Evolutionary conservation across 768 basidiomycete species (phyloP).

Genomic region (Boletus fagicola): DNA sequence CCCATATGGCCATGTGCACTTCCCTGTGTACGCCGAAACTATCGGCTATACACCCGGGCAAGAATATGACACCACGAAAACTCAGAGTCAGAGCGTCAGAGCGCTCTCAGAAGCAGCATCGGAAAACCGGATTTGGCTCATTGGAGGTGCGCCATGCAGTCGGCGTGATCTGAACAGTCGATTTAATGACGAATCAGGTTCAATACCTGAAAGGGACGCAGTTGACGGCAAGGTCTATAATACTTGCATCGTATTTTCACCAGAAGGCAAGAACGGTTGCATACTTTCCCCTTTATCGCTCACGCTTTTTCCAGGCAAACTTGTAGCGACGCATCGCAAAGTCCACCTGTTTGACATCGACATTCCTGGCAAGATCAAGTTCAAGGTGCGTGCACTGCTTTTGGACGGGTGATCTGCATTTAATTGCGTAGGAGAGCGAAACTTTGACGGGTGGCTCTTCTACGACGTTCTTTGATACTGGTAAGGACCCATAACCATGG

Average conservation of each 20-base stretch:
- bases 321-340: constrained; percentile 89
- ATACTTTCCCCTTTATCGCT: not conserved
- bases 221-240: constrained; percentile 77
- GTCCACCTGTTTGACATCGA: constrained; percentile 98
- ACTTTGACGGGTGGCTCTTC: constrained; percentile 74
- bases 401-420: not conserved
- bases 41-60: constrained; percentile 62
- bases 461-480: constrained; percentile 84
- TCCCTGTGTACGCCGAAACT: constrained; percentile 79
- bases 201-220: constrained; percentile 83
- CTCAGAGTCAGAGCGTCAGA: constrained; percentile 72
- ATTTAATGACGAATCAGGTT: constrained; percentile 51
- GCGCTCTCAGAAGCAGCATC: constrained; percentile 82
- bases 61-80: constrained; percentile 53
- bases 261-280: constrained; percentile 47
- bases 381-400: constrained; percentile 57
- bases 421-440: constrained; percentile 71
- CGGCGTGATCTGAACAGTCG: not conserved
- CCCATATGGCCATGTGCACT: constrained; percentile 76
- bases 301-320: constrained; percentile 54
- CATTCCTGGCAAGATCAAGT: constrained; percentile 87
- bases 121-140: constrained; percentile 79
- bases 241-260: constrained; percentile 89
- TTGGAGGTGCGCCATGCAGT: constrained; percentile 65
- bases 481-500: constrained; percentile 37